Base-by-base conservation (phyloP, 176 grass and related monocot species). In the Oryza coarctata region DNA sequence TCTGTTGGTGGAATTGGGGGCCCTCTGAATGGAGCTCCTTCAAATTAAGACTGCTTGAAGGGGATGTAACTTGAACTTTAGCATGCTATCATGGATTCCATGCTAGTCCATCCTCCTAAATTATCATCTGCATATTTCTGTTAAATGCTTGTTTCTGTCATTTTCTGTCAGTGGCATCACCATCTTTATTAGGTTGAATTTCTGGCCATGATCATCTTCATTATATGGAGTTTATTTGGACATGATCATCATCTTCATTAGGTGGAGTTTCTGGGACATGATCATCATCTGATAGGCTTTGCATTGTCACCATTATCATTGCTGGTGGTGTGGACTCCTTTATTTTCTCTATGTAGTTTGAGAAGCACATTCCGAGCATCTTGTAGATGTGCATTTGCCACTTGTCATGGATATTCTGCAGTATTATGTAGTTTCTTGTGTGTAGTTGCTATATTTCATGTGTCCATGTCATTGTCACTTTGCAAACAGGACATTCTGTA, bases 61-160 rank as follows among this genome's bases (percentile, higher is more conserved):
- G 87, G 87, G 80, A 88, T 70, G 79, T 94, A 89, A 93, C 84
- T 89, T 85, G 76, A 71, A 88, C 81, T 78, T 85, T 84, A 78
- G 66, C 74, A 83, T 90, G 79, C 14, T 81, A 88, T 93, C 86
- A 81, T 93, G 93, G 86, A 91, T 89, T 84, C 89, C 82, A 85
- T 85, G 78, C 86, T 39, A 79, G 80, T 74, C 61, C 80, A 89
- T 87, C 84, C 29, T 76, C 76, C 34, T 75, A 43, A 79, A 57
- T 62, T 70, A 71, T 76, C 64, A 88, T 88, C 80, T 84, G 87
- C 93, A 92, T 92, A n/a, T 69, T 83, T 91, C 74, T 83, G 64
- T 30, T 88, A 70, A 90, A 86, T 92, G 77, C 70, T 72, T 69
- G 55, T 87, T 84, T 85, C 78, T 74, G 34, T 81, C 75, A 86